A percentile compares a stretch with the other conserved stretches of the same genome.
Evolutionary conservation across 1,284 basidiomycete genomes (phyloP).

Genomic region (Fomitopsis palustris): DNA sequence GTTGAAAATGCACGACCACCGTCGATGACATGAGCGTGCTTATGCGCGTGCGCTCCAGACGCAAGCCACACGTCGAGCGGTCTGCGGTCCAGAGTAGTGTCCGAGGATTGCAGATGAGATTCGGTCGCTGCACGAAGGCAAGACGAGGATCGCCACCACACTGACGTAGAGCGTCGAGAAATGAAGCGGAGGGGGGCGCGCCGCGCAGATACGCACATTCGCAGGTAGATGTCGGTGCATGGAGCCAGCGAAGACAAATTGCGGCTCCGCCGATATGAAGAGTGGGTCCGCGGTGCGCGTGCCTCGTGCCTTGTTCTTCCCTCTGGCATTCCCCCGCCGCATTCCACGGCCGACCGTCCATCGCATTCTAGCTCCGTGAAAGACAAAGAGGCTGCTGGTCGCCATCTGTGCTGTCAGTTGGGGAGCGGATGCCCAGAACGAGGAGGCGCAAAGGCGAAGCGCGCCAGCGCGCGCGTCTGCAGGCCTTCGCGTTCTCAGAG

Average conservation of each 20-base stretch:
- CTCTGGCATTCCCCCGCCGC: background rate
- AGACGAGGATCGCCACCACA: background rate
- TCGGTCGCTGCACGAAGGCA: background rate
- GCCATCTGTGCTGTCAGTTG: background rate
- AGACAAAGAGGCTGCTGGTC: background rate
- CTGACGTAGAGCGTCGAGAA: background rate
- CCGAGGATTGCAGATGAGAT: background rate
- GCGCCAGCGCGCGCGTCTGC: background rate
- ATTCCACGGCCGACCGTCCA: background rate
- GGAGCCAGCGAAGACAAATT: background rate
- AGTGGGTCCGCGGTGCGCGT: background rate
- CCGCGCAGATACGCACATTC: background rate
- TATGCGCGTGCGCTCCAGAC: background rate
- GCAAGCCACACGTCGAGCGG: background rate
- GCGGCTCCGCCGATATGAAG: background rate
- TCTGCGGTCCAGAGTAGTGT: background rate
- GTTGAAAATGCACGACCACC: background rate
- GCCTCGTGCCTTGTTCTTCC: background rate
- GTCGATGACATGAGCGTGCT: background rate
- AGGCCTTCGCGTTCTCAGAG: background rate
- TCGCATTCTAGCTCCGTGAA: background rate
- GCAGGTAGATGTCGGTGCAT: background rate
- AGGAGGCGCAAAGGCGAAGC: background rate
- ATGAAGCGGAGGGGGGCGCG: background rate
- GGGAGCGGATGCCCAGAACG: background rate